Percentiles rank a stretch among this genome's conserved stretches.
Conservation (phyloP, 2,329 filamentous ascomycete species). For the Diaporthe citri region DNA sequence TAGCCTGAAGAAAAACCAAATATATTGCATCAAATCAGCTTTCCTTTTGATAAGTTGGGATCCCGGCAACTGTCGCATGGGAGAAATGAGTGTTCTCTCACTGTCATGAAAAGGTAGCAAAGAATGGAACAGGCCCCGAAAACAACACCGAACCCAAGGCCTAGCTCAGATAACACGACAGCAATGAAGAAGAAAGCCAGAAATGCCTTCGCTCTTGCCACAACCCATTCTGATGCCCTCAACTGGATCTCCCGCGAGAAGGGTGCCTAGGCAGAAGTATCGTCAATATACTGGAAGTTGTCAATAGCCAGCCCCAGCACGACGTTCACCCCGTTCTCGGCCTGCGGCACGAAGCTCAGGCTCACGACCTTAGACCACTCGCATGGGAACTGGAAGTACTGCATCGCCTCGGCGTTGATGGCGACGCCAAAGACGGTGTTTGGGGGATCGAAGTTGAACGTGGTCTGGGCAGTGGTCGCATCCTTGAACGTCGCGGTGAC, state of each 20-base stretch:
- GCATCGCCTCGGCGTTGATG: background rate
- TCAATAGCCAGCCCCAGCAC: background rate
- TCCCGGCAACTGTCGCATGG: too few species aligned
- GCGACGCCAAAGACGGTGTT: background rate
- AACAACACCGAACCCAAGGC: background rate
- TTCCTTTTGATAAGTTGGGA: too few species aligned
- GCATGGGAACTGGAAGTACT: background rate
- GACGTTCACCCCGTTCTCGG: background rate
- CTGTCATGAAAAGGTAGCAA: background rate
- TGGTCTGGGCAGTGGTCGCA: background rate
- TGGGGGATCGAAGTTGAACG: background rate
- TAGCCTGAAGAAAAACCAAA: background rate
- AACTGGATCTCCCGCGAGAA: too few species aligned
- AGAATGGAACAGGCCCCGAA: background rate
- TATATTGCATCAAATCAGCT: background rate
- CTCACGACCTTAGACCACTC: fast-evolving
- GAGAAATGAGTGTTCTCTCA: background rate
- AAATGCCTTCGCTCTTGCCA: too few species aligned
- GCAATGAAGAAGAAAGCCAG: too few species aligned
- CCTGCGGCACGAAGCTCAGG: background rate
- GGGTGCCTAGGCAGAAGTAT: background rate
- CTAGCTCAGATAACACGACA: too few species aligned
- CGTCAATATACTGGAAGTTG: background rate
- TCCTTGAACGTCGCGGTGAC: background rate
- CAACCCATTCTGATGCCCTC: background rate